These are phyloP conservation scores for Trichoderma harzianum DNA, from an alignment of 2,329 filamentous ascomycete genomes.

Conservation along the genomic window DNA sequence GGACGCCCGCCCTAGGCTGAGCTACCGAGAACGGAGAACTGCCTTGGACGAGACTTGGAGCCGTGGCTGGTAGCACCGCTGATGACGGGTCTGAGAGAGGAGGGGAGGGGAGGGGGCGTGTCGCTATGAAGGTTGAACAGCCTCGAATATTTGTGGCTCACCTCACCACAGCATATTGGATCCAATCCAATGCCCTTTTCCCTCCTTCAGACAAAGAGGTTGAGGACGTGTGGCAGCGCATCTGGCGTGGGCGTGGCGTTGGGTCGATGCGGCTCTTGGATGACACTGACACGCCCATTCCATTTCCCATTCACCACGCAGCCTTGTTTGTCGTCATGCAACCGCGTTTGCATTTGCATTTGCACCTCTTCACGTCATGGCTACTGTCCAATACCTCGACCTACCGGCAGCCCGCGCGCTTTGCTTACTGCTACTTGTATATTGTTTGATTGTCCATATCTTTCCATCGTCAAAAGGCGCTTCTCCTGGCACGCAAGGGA, in stretches of 20 bases:
- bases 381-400: not conserved
- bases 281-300: not conserved
- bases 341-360: not conserved
- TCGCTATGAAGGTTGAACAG: constrained; percentile 8
- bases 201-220: not conserved
- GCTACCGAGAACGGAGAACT: not conserved
- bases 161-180: not conserved
- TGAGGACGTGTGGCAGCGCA: not conserved
- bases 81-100: not conserved
- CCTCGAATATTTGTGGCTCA: not conserved
- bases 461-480: not conserved
- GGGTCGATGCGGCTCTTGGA: not conserved
- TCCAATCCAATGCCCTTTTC: not conserved
- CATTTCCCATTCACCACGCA: not conserved
- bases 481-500: constrained; percentile 18
- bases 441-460: not conserved
- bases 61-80: not conserved
- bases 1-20: constrained; percentile 8
- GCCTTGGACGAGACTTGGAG: not conserved
- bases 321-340: not conserved
- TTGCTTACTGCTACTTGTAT: not conserved
- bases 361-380: not conserved
- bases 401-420: not conserved
- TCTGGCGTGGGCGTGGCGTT: not conserved
- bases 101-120: constrained; percentile 5